Base-by-base conservation (phyloP, 495 filamentous ascomycete species). In the Geopyxis carbonaria region DNA sequence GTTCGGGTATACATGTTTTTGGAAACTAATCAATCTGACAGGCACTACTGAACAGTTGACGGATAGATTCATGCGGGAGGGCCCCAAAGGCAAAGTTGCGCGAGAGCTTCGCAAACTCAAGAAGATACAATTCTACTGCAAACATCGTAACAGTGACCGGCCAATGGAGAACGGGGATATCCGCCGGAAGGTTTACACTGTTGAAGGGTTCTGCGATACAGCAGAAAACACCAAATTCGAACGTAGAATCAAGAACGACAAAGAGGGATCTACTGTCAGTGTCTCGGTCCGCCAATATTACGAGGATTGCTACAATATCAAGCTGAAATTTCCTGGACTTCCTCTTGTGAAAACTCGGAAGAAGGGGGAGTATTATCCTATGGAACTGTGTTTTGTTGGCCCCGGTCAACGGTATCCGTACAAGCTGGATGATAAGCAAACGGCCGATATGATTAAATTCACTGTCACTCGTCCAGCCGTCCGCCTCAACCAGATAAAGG, bases 361-460 rank as follows among this genome's bases (percentile, higher is more conserved):
- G 31, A 66, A 68, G 31, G 69, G 61, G 0, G 72, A 73, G 3
- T 49, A 70, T 2, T 80, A 87, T 44, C 89, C 86, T 2, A 74
- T 89, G 63, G 89, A 95, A 47, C 40, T 80, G 1, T 69, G 82
- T 51, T 57, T 48, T 11, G 64, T 80, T 51, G 57, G 57, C 4
- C 42, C 53, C 1, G 75, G 81, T 34, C 81, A 93, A 59, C 70
- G 76, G 0, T 97, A 85, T 57, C 64, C 66, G 0, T 80, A 62
- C 61, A 94, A 92, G 64, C 61, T 94, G 2, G 71, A 72, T 13
- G 49, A 55, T 0, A 73, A 80, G 21, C 57, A 68, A 65, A 89
- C 84, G 0, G 55, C 68, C 0, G 51, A 69, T 6, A 94, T 97
- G 87, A 92, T 97, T 59, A 83, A 76, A 56, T 81, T 78, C 55